Percentiles rank a stretch among this genome's conserved stretches.
Evolutionary conservation across 2,329 filamentous ascomycete species (phyloP).

Genomic region (Erysiphe neolycopersici): DNA sequence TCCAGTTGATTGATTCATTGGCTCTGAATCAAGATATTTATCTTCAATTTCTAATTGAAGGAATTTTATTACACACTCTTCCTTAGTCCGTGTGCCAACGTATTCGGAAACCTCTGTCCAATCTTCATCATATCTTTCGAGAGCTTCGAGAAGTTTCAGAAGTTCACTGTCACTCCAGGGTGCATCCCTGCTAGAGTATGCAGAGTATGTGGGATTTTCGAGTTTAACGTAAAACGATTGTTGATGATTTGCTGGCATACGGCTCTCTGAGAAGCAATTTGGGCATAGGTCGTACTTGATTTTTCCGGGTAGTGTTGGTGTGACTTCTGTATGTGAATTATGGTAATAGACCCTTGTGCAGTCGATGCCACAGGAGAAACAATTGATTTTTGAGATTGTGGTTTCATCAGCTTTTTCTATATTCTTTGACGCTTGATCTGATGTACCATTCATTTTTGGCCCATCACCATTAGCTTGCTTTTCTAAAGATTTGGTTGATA

Average conservation of each 20-base stretch:
- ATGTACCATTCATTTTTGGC: constrained; percentile 35
- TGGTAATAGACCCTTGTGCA: constrained; percentile 51
- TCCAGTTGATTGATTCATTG: constrained; percentile 25
- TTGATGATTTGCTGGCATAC: constrained; percentile 55
- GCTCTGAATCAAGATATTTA: constrained; percentile 71
- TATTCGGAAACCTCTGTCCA: constrained; percentile 86
- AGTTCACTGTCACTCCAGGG: constrained; percentile 82
- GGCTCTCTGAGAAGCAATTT: constrained; percentile 64
- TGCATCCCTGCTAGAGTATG: constrained; percentile 55
- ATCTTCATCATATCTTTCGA: constrained; percentile 86
- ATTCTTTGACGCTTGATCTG: constrained; percentile 15
- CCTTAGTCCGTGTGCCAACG: constrained; percentile 69
- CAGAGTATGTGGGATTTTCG: constrained; percentile 64
- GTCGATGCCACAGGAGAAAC: constrained; percentile 77
- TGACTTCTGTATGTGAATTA: constrained; percentile 25
- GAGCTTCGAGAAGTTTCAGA: constrained; percentile 64
- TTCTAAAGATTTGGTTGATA: constrained; percentile 35
- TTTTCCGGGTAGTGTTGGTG: constrained; percentile 17
- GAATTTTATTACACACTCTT: constrained; percentile 94
- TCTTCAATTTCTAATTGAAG: constrained; percentile 91
- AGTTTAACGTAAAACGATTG: constrained; percentile 66
- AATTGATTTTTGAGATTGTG: constrained; percentile 45
- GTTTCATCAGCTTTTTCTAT: constrained; percentile 36
- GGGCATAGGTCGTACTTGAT: constrained; percentile 74
- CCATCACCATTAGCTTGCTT: constrained; percentile 52